Base-by-base conservation (phyloP, 1,284 basidiomycete genomes). In the Malassezia obtusa region DNA sequence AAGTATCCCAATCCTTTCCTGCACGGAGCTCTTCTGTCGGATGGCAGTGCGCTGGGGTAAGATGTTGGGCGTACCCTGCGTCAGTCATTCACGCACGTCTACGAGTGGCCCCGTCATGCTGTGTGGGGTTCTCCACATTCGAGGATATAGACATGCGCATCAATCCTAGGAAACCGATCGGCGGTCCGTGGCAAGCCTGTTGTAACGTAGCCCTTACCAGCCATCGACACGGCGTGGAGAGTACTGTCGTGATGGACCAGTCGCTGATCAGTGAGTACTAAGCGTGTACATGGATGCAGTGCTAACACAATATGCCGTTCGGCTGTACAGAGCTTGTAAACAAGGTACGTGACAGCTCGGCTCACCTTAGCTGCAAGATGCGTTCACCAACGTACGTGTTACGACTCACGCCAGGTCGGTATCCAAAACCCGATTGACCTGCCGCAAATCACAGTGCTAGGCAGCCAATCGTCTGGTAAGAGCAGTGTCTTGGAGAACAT, bases 401-500 rank as follows among this genome's bases (percentile, higher is more conserved):
- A 43, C 47, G 28, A 21, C 32, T 54, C 19, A 26, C 39, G 39
- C 28, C 48, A 59, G 59, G 64, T 67, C 35, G 64, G 64, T 39
- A 63, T 65, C 35, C 60, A 64, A 44, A 75, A 74, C 52, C 65
- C 73, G 5, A 71, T 76, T 56, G 79, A 80, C 64, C 59, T 81
- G 58, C 80, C 80, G 15, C 80, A 81, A 70, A 80, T 80, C 61
- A 77, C 78, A 4, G 63, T 65, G 39, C 56, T 65, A 3, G 63
- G 63, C 24, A 61, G 59, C 11, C 80, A 81, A 62, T 77, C 75
- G 61, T 78, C 76, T 25, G 74, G 74, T 45, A 80, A 79, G 68
- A 78, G 78, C 41, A 79, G 78, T 19, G 78, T 80, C 6, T 45
- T 44, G 9, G 54, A 94, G 87, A 95, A 95, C 78, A 90, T 95